A percentile compares a stretch with the other conserved stretches of the same genome.
Conservation (phyloP, 2,329 filamentous ascomycete genomes). For the Colletotrichum filicis region DNA sequence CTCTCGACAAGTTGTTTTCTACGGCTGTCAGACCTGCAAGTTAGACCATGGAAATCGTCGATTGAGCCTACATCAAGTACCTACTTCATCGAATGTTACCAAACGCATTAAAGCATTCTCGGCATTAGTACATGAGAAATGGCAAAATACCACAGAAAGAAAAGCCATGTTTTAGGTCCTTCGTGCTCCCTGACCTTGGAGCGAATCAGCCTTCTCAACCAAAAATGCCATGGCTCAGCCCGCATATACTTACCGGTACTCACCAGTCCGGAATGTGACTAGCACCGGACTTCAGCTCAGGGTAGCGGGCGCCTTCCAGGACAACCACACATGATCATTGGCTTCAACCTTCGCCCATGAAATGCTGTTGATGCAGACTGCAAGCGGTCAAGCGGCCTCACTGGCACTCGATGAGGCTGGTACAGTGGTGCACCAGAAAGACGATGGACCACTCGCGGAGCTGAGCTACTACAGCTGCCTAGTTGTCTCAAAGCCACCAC, state of each 20-base stretch:
- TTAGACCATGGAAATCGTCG: too few species aligned
- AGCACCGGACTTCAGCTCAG: constrained; percentile 29
- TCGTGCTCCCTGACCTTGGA: too few species aligned
- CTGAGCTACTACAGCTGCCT: not conserved
- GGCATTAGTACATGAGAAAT: not conserved
- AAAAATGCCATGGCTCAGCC: constrained; percentile 2
- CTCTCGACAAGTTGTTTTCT: not conserved
- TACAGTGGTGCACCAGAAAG: not conserved
- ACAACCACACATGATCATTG: not conserved
- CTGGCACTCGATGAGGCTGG: not conserved
- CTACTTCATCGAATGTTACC: too few species aligned
- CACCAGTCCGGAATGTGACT: constrained; percentile 9
- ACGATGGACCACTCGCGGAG: not conserved
- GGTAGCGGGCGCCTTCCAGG: constrained; percentile 1
- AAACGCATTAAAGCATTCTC: not conserved
- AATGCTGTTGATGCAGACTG: not conserved
- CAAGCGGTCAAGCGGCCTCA: constrained; percentile 25
- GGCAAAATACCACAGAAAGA: not conserved
- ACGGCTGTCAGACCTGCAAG: too few species aligned
- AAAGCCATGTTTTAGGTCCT: not conserved
- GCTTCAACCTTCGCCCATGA: not conserved
- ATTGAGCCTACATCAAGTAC: too few species aligned
- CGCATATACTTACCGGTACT: not conserved
- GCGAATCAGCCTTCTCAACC: not conserved
- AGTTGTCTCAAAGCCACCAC: constrained; percentile 1